Conservation (phyloP, 164 flowering plant genomes). For the Santalum album region DNA sequence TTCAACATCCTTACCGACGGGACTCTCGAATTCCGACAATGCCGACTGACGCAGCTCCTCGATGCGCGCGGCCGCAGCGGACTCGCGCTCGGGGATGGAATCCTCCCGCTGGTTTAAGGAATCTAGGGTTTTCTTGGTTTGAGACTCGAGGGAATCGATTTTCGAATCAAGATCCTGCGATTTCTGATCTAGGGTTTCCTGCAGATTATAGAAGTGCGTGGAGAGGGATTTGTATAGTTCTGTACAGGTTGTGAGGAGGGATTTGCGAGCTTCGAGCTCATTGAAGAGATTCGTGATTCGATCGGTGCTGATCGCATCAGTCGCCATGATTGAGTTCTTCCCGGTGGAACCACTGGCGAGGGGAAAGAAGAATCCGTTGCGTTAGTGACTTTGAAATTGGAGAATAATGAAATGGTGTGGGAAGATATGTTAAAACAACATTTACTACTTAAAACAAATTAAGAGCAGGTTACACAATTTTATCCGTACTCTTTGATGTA, state of each 20-base stretch:
- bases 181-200: conserved; percentile 23
- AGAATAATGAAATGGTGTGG: too few relatives aligned
- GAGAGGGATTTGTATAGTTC: conserved; percentile 36
- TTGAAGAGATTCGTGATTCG: conserved; percentile 23
- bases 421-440: too few relatives aligned
- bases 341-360: too few relatives aligned
- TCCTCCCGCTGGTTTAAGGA: conserved; percentile 27
- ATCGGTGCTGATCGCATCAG: conserved; percentile 15
- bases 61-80: conserved; percentile 25
- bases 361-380: too few relatives aligned
- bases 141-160: conserved; percentile 28
- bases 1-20: neutral
- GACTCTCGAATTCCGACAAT: conserved; percentile 22
- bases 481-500: too few relatives aligned
- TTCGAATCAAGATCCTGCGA: conserved; percentile 34
- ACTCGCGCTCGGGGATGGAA: conserved; percentile 41
- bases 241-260: conserved; percentile 31
- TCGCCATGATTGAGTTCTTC: conserved; percentile 13
- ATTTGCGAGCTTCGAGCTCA: conserved; percentile 28
- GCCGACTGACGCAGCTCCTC: conserved; percentile 25
- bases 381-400: too few relatives aligned
- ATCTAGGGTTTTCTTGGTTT: conserved; percentile 26
- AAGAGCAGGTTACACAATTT: too few relatives aligned
- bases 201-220: conserved; percentile 31
- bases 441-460: too few relatives aligned